Evolutionary conservation across 108 stramenopile genomes (phyloP).

Genomic region (Skeletonema tropicum): DNA sequence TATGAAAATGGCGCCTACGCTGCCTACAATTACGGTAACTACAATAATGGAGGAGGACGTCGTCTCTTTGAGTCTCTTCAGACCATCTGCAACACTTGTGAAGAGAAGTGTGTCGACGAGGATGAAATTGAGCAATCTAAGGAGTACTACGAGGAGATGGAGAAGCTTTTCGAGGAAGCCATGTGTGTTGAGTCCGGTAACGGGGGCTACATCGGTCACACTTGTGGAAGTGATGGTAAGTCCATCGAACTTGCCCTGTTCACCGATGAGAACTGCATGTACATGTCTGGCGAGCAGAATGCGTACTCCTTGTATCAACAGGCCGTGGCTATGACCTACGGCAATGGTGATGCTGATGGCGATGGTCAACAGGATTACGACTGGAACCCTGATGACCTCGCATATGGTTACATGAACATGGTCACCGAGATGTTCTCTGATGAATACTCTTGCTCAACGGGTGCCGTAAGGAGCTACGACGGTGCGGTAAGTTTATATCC

Average conservation of each 20-base stretch:
- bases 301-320: no score
- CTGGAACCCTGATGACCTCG: no score
- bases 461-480: no score
- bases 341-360: no score
- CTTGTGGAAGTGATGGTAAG: background rate
- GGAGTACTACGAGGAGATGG: background rate
- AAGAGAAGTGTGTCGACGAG: background rate
- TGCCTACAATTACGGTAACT: background rate
- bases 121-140: background rate
- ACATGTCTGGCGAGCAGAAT: background rate
- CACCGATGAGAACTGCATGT: background rate
- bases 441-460: no score
- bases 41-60: background rate
- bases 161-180: background rate
- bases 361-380: no score
- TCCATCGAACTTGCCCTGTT: background rate
- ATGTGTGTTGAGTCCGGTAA: background rate
- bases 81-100: background rate
- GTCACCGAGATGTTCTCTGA: no score
- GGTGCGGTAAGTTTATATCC: no score
- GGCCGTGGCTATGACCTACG: no score
- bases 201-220: background rate
- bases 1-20: background rate
- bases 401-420: no score
- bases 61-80: background rate